Evolutionary conservation across 176 grass and related monocot genomes (phyloP).

Genomic region (Cocos nucifera): DNA sequence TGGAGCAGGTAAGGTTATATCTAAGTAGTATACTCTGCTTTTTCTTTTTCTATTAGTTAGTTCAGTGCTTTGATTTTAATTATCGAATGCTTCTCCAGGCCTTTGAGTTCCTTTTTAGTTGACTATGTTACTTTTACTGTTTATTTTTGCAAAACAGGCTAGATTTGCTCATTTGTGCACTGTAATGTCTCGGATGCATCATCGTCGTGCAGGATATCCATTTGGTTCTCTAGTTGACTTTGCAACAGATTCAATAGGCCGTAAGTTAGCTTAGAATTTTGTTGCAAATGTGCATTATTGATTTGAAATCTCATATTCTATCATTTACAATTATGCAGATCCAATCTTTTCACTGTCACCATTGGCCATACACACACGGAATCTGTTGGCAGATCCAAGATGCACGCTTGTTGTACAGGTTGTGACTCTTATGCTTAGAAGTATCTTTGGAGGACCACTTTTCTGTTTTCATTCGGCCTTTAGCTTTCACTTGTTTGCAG

Average conservation of each 20-base stretch:
- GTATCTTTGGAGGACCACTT: background rate
- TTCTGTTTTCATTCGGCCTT: background rate
- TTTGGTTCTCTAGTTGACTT: slow-evolving; percentile 99
- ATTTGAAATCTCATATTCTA: background rate
- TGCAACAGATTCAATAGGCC: slow-evolving; percentile 80
- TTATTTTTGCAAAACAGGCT: slow-evolving; percentile 35
- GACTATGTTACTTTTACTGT: too few relatives aligned
- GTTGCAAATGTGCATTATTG: background rate
- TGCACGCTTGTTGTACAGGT: slow-evolving; percentile 98
- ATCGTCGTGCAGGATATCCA: slow-evolving; percentile 77
- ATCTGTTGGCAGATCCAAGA: slow-evolving; percentile 84
- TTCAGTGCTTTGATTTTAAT: too few relatives aligned
- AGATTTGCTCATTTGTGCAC: slow-evolving; percentile 91
- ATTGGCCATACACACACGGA: slow-evolving; percentile 89
- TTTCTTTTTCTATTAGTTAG: background rate
- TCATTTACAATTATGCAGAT: slow-evolving; percentile 40
- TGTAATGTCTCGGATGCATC: slow-evolving; percentile 96
- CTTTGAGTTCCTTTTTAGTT: too few relatives aligned
- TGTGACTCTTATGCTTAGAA: background rate
- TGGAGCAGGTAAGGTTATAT: slow-evolving; percentile 59
- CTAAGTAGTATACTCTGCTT: background rate
- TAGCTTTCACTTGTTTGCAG: slow-evolving; percentile 18
- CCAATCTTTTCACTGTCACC: slow-evolving; percentile 94
- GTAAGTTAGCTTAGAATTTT: slow-evolving; percentile 40
- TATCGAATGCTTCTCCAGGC: too few relatives aligned